Conservation (phyloP, 345 rosid genomes). For the Eucalyptus globulus region DNA sequence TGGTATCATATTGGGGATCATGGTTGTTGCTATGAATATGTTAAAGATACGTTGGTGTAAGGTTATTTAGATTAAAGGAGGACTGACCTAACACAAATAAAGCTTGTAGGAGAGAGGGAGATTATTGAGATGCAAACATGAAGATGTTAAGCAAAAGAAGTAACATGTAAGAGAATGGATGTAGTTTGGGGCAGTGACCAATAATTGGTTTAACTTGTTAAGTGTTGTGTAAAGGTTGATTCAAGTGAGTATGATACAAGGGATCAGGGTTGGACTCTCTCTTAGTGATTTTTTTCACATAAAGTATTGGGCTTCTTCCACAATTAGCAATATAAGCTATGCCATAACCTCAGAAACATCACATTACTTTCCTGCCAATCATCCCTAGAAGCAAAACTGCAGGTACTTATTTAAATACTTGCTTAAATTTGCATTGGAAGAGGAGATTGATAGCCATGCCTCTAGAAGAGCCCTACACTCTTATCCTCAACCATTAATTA, state of each 20-base stretch:
- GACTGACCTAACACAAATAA: not conserved
- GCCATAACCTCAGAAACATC: not conserved
- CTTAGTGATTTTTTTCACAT: not conserved
- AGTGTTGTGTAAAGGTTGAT: not conserved
- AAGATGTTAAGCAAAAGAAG: not conserved
- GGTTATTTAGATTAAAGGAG: not conserved
- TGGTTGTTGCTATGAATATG: not conserved
- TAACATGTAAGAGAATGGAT: not conserved
- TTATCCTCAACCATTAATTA: not conserved
- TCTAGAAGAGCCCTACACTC: not conserved
- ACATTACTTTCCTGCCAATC: not conserved
- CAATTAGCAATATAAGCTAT: not conserved
- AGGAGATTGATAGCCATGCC: not conserved
- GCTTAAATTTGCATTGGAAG: not conserved
- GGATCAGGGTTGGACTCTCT: not conserved
- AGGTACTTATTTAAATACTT: not conserved
- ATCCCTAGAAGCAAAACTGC: not conserved
- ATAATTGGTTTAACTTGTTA: not conserved
- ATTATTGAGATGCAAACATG: not conserved
- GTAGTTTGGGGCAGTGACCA: not conserved
- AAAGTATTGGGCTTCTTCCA: not conserved
- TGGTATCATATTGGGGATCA: not conserved
- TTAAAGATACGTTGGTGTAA: not conserved
- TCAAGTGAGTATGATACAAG: not conserved
- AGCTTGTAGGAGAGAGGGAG: not conserved